Evolutionary conservation across 345 rosid species (phyloP).

Genomic region (Nasturtium officinale): DNA sequence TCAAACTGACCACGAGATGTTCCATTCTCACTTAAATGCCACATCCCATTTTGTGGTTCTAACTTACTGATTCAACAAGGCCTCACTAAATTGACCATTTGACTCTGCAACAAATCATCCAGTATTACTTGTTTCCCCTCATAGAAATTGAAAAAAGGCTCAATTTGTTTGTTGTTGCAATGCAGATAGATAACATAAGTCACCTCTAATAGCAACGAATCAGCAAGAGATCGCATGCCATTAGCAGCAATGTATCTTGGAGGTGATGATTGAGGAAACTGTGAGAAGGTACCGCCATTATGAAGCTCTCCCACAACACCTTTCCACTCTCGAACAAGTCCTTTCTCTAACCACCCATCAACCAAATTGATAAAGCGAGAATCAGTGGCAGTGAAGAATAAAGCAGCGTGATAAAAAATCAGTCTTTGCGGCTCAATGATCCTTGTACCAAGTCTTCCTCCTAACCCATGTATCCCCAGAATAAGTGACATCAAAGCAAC

Average conservation of each 20-base stretch:
- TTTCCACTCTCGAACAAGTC: conserved; percentile 68
- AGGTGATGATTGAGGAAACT: conserved; percentile 54
- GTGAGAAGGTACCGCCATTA: conserved; percentile 69
- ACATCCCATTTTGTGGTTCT: conserved; percentile 83
- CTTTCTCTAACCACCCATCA: conserved; percentile 73
- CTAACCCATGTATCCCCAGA: conserved; percentile 91
- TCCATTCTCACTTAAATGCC: conserved; percentile 92
- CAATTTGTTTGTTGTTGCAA: neutral
- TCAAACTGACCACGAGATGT: conserved; percentile 77
- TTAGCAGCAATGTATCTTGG: conserved; percentile 73
- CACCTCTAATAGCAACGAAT: conserved; percentile 71
- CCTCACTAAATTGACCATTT: conserved; percentile 67
- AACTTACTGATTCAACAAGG: conserved; percentile 96
- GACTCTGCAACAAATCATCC: conserved; percentile 55
- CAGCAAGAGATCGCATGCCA: conserved; percentile 90
- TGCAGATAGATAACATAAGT: neutral
- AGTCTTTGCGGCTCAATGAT: conserved; percentile 61
- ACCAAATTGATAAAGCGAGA: conserved; percentile 65
- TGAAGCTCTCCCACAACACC: conserved; percentile 80
- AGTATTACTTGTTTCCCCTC: neutral
- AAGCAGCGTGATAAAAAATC: conserved; percentile 88
- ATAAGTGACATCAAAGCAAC: neutral
- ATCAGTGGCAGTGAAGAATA: conserved; percentile 79
- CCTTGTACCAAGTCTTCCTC: conserved; percentile 96
- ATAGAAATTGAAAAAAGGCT: conserved; percentile 4